Percentiles rank a stretch among this genome's conserved stretches.
phyloP scores from a whole-genome alignment of 441 rosid species.

The Kokia cookei region DNA sequence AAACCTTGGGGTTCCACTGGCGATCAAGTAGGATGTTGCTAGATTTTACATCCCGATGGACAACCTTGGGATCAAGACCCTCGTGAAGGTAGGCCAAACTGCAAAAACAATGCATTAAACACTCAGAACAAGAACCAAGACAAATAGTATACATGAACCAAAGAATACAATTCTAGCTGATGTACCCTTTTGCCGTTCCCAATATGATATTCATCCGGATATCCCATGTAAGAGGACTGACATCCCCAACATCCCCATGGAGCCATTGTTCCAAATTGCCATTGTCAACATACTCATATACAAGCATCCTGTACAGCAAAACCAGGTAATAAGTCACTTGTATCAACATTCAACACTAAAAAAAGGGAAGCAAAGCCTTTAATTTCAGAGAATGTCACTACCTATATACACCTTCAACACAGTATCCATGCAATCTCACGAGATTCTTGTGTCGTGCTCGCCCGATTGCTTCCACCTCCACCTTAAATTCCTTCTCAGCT shows the following conservation, averaged over 20 bases:
- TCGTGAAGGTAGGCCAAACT: conserved; percentile 97
- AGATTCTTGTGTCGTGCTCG: conserved; percentile 95
- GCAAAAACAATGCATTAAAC: conserved; percentile 8
- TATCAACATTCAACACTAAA: neutral
- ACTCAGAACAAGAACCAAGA: neutral
- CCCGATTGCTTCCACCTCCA: conserved; percentile 88
- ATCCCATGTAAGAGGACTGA: conserved; percentile 89
- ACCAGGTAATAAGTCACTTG: neutral
- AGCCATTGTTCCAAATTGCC: conserved; percentile 98
- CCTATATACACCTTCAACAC: conserved; percentile 97
- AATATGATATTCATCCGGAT: conserved; percentile 76
- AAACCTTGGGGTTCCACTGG: conserved; percentile 85
- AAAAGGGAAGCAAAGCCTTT: neutral
- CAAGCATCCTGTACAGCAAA: conserved; percentile 63
- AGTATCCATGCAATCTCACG: conserved; percentile 85
- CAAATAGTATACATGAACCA: neutral
- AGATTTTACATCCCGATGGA: conserved; percentile 89
- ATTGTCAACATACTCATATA: conserved; percentile 84
- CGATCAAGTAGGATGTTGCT: conserved; percentile 85
- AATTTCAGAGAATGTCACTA: conserved; percentile 10
- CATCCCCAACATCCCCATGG: conserved; percentile 86
- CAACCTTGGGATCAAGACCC: conserved; percentile 98
- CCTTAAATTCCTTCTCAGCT: conserved; percentile 97
- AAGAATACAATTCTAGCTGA: neutral
- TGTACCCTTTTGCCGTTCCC: conserved; percentile 90